Base-by-base conservation (phyloP, 2,329 filamentous ascomycete genomes). In the Aspergillus sp. region DNA sequence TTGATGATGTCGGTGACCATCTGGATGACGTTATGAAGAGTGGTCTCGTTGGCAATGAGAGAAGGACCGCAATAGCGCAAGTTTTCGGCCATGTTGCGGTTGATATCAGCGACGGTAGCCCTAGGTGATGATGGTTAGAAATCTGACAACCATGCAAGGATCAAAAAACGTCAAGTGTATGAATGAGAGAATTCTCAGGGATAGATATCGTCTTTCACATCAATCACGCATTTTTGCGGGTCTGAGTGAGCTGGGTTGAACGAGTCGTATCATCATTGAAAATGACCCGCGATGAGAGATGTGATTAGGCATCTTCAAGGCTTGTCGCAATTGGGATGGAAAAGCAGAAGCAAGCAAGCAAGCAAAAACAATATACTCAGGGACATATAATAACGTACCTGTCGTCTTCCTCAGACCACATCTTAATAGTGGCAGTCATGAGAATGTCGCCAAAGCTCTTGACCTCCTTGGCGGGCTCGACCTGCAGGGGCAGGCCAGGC, bases 171-270 rank as follows among this genome's bases (percentile, higher is more conserved):
- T 56, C 54, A 47, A 53, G 45, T 34, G 56, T 53, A 44, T 48
- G 58, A 70, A 75, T 71, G 69, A 71, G 62, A 65, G 69, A 69
- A 51, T 56, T 64, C 44, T 62, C 70, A 75, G 75, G 60, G 63
- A 66, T 58, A 53, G 64, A 59, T 68, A 76, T 80, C 85, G 88
- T 75, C 54, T 72, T 94, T 93, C 83, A 83, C 88, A 88, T 86
- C 88, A 94, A 82, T 73, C 82, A 82, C 86, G 81, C 66, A 27
- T 39, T 73, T 19, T 74, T 79, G 73, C 79, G 87, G 83, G 84
- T 97, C 86, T 87, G 88, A 95, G 90, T 96, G 91, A 96, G 90
- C 90, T 96, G 90, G 89, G 91, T 91, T 91, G 90, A 64, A 90
- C 88, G 87, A 82, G 71, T 75, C 48, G 80, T 76, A 72, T 95